Evolutionary conservation across 306 rosid species (phyloP).

Genomic region (apple (Malus domestica)): ASM211411v1 NC_041793.1:7856001-7856500

Average conservation of each 20-base stretch:
- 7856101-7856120: conserved; percentile 76
- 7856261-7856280: conserved; percentile 94
- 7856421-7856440: conserved; percentile 69
- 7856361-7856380: conserved; percentile 64
- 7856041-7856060: conserved; percentile 84
- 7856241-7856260: conserved; percentile 57
- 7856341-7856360: conserved; percentile 79
- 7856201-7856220: conserved; percentile 83
- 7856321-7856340: conserved; percentile 70
- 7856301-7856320: conserved; percentile 90
- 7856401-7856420: conserved; percentile 37
- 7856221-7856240: conserved; percentile 51
- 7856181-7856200: conserved; percentile 92
- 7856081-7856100: conserved; percentile 85
- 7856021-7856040: conserved; percentile 97
- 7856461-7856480: neutral
- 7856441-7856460: neutral
- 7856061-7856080: conserved; percentile 77
- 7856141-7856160: conserved; percentile 94
- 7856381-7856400: conserved; percentile 63
- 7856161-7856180: conserved; percentile 90
- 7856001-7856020: conserved; percentile 97
- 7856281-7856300: conserved; percentile 81
- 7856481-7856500: conserved; percentile 29
- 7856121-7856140: conserved; percentile 91